Percentiles rank a stretch among this genome's conserved stretches.
Evolutionary conservation across 805 yeast species (phyloP).

Genomic region (Lipomyces starkeyi): DNA sequence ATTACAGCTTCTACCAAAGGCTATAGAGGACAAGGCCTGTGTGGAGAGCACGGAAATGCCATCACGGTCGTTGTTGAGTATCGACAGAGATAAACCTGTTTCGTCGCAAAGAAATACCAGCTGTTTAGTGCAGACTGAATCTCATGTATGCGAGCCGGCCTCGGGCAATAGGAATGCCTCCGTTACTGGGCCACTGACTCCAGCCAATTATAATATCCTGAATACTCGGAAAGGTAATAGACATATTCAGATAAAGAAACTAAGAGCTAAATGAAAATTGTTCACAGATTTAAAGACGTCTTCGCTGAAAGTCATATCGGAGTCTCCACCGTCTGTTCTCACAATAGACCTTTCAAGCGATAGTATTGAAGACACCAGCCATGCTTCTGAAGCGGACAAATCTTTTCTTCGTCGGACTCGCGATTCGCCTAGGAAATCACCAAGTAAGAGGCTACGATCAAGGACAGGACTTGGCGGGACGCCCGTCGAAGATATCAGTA

Average conservation of each 20-base stretch:
- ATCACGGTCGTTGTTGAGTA: constrained; percentile 11
- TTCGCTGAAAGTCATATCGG: neutral
- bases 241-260: neutral
- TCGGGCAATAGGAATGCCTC: neutral
- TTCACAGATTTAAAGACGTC: constrained; percentile 15
- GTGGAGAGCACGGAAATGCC: constrained; percentile 12
- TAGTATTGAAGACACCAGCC: constrained; percentile 1
- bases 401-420: constrained; percentile 7
- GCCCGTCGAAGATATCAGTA: neutral
- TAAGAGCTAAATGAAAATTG: neutral
- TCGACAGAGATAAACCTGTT: neutral
- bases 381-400: neutral
- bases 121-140: neutral
- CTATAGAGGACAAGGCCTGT: constrained; percentile 14
- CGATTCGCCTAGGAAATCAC: constrained; percentile 32
- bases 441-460: constrained; percentile 27
- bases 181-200: constrained; percentile 15
- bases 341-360: constrained; percentile 35
- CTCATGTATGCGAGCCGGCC: neutral
- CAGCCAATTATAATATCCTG: constrained; percentile 4
- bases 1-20: constrained; percentile 13
- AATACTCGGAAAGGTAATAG: neutral
- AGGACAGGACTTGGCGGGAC: neutral
- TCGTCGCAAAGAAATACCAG: neutral
- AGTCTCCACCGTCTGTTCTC: constrained; percentile 9